Evolutionary conservation across 2,329 filamentous ascomycete genomes (phyloP).

Genomic region (Aspergillus hortae): DNA sequence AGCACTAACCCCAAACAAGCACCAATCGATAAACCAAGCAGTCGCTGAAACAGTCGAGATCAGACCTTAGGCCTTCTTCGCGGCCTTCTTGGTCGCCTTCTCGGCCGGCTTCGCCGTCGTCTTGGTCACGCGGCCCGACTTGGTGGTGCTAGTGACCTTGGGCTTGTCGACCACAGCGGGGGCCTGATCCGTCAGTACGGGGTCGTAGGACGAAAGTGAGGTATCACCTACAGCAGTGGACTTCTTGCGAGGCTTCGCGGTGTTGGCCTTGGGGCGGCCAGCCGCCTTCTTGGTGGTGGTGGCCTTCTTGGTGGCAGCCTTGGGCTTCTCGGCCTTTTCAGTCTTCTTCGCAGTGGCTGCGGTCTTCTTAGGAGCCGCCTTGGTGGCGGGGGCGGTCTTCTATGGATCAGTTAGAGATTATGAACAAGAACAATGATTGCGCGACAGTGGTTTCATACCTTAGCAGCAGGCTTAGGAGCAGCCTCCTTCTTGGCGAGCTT

Average conservation of each 20-base stretch:
- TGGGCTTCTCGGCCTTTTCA: conserved; percentile 47
- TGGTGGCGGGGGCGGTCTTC: conserved; percentile 18
- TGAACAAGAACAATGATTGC: neutral
- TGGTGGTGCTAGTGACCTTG: conserved; percentile 73
- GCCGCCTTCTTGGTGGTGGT: conserved; percentile 49
- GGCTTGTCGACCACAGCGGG: conserved; percentile 67
- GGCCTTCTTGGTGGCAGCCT: conserved; percentile 47
- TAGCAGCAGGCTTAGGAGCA: conserved; percentile 28
- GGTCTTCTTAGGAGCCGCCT: conserved; percentile 22
- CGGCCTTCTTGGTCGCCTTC: conserved; percentile 46
- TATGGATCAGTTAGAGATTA: conserved; percentile 1
- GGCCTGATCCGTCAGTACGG: conserved; percentile 45
- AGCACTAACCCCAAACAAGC: conserved; percentile 15
- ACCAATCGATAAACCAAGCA: conserved; percentile 17
- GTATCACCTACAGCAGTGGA: conserved; percentile 36
- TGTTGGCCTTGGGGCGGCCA: conserved; percentile 51
- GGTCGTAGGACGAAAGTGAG: neutral
- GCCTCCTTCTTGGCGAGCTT: conserved; percentile 82
- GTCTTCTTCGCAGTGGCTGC: conserved; percentile 29
- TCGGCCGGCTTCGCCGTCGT: conserved; percentile 46
- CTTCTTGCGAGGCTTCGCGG: conserved; percentile 54
- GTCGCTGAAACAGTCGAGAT: conserved; percentile 13
- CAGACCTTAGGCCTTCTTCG: conserved; percentile 34
- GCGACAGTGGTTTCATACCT: conserved; percentile 18
- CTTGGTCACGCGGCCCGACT: conserved; percentile 82